Conservation (phyloP, 2,329 filamentous ascomycete genomes). For the Claviceps humidiphila region DNA sequence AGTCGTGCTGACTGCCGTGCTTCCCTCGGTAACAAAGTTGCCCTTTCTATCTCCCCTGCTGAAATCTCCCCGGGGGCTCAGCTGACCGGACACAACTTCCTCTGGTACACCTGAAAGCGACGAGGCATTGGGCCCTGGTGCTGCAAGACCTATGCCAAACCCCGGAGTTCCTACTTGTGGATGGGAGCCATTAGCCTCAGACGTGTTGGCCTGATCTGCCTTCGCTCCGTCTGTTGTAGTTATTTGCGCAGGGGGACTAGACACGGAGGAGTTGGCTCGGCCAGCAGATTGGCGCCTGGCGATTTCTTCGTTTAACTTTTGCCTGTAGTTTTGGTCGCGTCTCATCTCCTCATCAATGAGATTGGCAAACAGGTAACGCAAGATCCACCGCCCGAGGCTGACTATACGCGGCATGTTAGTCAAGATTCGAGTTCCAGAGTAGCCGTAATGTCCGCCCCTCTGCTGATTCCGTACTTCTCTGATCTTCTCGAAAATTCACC, state of each 20-base stretch:
- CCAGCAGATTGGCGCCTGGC: slow-evolving; percentile 45
- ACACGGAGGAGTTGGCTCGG: slow-evolving; percentile 44
- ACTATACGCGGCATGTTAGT: slow-evolving; percentile 37
- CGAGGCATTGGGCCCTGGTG: slow-evolving; percentile 34
- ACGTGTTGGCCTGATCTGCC: slow-evolving; percentile 40
- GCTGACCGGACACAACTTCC: slow-evolving; percentile 29
- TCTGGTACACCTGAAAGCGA: slow-evolving; percentile 35
- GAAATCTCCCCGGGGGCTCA: slow-evolving; percentile 42
- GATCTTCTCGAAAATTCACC: slow-evolving; percentile 80
- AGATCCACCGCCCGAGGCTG: slow-evolving; percentile 91
- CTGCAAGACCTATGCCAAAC: slow-evolving; percentile 64
- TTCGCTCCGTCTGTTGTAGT: slow-evolving; percentile 23
- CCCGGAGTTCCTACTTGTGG: slow-evolving; percentile 58
- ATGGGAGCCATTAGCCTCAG: slow-evolving; percentile 51
- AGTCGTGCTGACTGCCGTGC: neutral
- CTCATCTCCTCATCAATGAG: slow-evolving; percentile 83
- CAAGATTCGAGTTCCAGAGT: neutral
- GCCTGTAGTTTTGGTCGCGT: slow-evolving; percentile 63
- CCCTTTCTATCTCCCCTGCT: slow-evolving; percentile 49
- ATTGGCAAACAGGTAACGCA: slow-evolving; percentile 81
- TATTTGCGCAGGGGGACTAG: slow-evolving; percentile 35
- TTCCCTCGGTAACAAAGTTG: slow-evolving; percentile 66
- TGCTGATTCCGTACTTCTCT: slow-evolving; percentile 55
- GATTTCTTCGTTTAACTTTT: slow-evolving; percentile 48
- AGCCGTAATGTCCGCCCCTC: neutral